Conservation (phyloP, 768 basidiomycete species). For the Panellus pusillus region DNA sequence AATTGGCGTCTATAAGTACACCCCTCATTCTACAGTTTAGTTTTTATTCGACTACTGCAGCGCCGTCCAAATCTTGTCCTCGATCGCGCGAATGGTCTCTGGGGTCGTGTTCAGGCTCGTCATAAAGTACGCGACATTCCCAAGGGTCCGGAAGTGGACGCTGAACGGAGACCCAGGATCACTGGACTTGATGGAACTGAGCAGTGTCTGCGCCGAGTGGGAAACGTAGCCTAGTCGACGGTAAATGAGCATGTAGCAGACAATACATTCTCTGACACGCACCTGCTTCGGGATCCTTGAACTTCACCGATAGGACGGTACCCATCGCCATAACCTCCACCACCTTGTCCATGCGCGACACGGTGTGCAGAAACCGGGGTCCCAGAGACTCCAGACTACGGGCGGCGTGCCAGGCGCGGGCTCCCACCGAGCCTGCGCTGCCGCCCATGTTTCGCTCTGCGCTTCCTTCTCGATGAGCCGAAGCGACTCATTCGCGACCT, state of each 20-base stretch:
- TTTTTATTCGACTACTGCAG: slow-evolving; percentile 8
- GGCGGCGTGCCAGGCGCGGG: slow-evolving; percentile 6
- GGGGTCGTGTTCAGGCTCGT: slow-evolving; percentile 75
- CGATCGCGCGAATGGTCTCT: slow-evolving; percentile 54
- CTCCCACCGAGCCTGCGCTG: slow-evolving; percentile 62
- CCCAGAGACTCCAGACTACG: slow-evolving; percentile 86
- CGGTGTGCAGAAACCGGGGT: slow-evolving; percentile 62
- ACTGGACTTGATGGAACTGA: slow-evolving; percentile 50
- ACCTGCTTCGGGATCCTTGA: slow-evolving; percentile 62
- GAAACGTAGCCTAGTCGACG: slow-evolving; percentile 50
- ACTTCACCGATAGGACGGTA: slow-evolving; percentile 77
- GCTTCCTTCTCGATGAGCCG: slow-evolving; percentile 57
- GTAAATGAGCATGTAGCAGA: neutral
- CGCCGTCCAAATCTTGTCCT: slow-evolving; percentile 58
- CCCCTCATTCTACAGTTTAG: no score
- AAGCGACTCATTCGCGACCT: slow-evolving; percentile 83
- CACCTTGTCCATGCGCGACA: slow-evolving; percentile 60
- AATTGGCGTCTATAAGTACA: no score
- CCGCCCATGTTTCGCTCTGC: slow-evolving; percentile 54
- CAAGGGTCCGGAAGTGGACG: slow-evolving; percentile 86
- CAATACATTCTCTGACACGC: slow-evolving; percentile 15
- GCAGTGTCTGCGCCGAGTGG: slow-evolving; percentile 61
- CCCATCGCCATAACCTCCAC: slow-evolving; percentile 86
- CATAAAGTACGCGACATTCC: slow-evolving; percentile 93
- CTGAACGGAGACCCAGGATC: slow-evolving; percentile 40